Base-by-base conservation (phyloP, 495 filamentous ascomycete species). In the Aspergillus indologenus region DNA sequence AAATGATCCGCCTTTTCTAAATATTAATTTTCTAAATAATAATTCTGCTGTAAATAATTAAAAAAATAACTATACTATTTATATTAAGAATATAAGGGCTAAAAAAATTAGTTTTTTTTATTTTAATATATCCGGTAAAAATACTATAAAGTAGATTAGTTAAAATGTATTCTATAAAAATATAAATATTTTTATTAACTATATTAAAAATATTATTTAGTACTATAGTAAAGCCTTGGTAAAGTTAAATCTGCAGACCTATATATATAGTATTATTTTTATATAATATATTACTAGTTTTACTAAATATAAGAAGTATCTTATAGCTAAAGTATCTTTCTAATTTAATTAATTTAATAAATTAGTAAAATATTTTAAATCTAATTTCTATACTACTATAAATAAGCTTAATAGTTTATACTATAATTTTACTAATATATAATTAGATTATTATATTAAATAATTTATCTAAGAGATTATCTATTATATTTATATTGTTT, bases 111-210 rank as follows among this genome's bases (percentile, higher is more conserved):
- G 12, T 14, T 40, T 40, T 40, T 40, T 40, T 14, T 40, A 40
- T 14, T 40, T 11, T 40, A 40, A 40, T 40, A 40, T 40, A 40
- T 11, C 12, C 2, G 5, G 5, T 6, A 11, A 40, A 6, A 40
- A 40, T 6, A 11, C 12, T 40, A 40, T 40, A 40, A 11, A 40
- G 2, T 14, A 40, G 12, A 14, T 40, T 40, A 40, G 12, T 40
- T 6, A 14, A 11, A 40, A 11, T 11, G 12, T 40, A 40, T 40
- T 11, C 12, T 52, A 52, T 52, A 23, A 52, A 1, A 29, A 52
- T 52, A 29, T 52, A 19, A 8, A 23, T 23, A 52, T 52, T 5
- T 52, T 52, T 52, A 52, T 52, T 52, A 52, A 52, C 29, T 26
- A 52, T 26, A 11, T 52, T 31, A 26, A 18, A 24, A 31, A 52